Conservation (phyloP, 2,329 filamentous ascomycete genomes). For the Calonectria multiphialidica region DNA sequence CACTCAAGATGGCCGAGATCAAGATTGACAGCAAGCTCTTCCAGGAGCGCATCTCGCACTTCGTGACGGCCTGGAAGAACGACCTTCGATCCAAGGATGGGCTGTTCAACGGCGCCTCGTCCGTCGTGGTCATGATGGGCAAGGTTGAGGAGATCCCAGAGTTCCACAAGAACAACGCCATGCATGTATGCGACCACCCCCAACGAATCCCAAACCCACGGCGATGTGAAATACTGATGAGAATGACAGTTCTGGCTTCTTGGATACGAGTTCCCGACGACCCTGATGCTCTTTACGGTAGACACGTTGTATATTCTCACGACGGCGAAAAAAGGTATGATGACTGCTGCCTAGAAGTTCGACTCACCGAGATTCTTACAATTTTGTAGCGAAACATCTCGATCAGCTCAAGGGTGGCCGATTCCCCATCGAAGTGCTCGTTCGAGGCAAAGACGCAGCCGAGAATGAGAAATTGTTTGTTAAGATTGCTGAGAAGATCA, state of each 20-base stretch:
- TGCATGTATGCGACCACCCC: slow-evolving; percentile 76
- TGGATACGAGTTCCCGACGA: slow-evolving; percentile 98
- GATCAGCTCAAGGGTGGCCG: slow-evolving; percentile 93
- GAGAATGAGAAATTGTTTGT: slow-evolving; percentile 93
- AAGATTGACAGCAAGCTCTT: slow-evolving; percentile 95
- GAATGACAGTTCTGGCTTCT: slow-evolving; percentile 89
- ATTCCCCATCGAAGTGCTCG: slow-evolving; percentile 90
- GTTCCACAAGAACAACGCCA: slow-evolving; percentile 96
- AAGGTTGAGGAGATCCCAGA: slow-evolving; percentile 90
- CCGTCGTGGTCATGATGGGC: slow-evolving; percentile 91
- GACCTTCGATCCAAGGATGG: slow-evolving; percentile 91
- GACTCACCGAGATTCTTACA: slow-evolving; percentile 46
- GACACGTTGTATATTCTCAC: slow-evolving; percentile 94
- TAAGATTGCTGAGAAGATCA: slow-evolving; percentile 87
- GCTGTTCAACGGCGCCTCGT: slow-evolving; percentile 87
- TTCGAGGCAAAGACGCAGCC: slow-evolving; percentile 90
- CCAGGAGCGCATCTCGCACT: slow-evolving; percentile 90
- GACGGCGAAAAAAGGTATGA: slow-evolving; percentile 94
- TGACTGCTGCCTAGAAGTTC: not conserved
- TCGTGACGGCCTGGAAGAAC: slow-evolving; percentile 94
- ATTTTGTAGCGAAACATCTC: slow-evolving; percentile 82
- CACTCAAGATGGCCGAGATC: slow-evolving; percentile 79
- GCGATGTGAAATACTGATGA: slow-evolving; percentile 31
- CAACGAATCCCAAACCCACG: not conserved
- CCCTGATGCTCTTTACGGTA: slow-evolving; percentile 89